Evolutionary conservation across 768 basidiomycete genomes (phyloP).

Genomic region (Boletus reticulatus): DNA sequence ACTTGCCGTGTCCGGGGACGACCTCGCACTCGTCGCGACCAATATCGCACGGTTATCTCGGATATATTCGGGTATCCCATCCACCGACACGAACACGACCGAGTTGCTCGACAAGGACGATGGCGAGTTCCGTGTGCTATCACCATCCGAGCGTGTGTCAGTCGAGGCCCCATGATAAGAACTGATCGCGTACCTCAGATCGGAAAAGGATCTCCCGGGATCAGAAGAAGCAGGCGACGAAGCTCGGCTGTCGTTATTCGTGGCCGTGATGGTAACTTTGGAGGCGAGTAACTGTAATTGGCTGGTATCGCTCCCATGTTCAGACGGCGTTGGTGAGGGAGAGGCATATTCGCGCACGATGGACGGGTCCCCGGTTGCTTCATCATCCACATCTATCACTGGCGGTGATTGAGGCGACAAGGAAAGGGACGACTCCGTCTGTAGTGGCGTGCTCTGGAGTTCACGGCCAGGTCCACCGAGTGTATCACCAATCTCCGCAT

Average conservation of each 20-base stretch:
- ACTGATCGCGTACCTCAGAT: conserved; percentile 8
- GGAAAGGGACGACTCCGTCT: background rate
- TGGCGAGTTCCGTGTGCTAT: conserved; percentile 5
- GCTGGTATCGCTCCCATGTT: conserved; percentile 23
- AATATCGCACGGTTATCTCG: conserved; percentile 31
- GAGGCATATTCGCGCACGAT: background rate
- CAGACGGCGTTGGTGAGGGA: conserved; percentile 28
- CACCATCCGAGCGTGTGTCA: background rate
- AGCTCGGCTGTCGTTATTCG: conserved; percentile 3
- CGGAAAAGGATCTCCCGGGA: conserved; percentile 11
- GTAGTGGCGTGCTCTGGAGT: background rate
- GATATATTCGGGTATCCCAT: conserved; percentile 29
- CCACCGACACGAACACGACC: conserved; percentile 30
- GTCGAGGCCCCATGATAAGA: background rate
- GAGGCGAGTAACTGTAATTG: background rate
- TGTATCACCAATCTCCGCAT: background rate
- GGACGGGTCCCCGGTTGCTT: background rate
- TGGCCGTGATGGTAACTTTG: background rate
- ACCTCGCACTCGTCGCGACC: conserved; percentile 29
- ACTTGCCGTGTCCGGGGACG: conserved; percentile 13
- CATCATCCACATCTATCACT: background rate
- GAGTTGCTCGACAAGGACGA: conserved; percentile 20
- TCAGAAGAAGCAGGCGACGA: conserved; percentile 13
- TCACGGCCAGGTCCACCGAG: background rate
- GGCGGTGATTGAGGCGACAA: background rate